These are phyloP conservation scores for Clathrus columnatus DNA, from an alignment of 768 basidiomycete genomes.

Conservation along the genomic window DNA sequence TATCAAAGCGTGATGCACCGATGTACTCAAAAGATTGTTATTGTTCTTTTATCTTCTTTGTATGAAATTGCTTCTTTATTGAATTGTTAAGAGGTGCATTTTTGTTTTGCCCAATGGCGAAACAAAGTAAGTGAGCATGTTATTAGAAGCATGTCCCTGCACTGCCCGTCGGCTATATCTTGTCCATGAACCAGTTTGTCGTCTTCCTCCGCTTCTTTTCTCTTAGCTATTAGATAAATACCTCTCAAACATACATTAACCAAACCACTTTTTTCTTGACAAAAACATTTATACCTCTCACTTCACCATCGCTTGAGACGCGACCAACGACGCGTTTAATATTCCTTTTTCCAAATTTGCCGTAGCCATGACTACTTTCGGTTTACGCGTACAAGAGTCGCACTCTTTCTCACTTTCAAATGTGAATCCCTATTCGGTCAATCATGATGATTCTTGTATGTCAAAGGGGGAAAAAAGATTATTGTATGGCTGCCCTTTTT, in stretches of 20 bases:
- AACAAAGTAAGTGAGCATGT: too few species aligned
- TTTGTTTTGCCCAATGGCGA: constrained; percentile 11
- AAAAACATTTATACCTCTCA: neutral
- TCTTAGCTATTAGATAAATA: neutral
- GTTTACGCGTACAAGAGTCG: neutral
- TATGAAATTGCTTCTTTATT: too few species aligned
- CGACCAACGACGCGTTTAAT: neutral
- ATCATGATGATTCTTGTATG: too few species aligned
- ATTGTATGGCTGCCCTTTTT: too few species aligned
- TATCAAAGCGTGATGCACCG: too few species aligned
- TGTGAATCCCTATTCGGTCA: neutral
- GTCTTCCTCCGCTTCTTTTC: neutral
- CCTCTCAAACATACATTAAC: too few species aligned
- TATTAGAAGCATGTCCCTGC: neutral
- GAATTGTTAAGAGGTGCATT: too few species aligned
- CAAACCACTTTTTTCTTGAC: neutral
- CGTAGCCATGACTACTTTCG: neutral
- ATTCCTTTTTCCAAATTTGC: neutral
- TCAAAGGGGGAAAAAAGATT: too few species aligned
- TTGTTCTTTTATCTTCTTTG: constrained; percentile 23
- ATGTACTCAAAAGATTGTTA: too few species aligned
- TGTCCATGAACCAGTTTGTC: neutral
- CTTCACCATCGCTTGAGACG: neutral
- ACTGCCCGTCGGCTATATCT: neutral
- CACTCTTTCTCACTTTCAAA: neutral